Evolutionary conservation across 805 yeast genomes (phyloP), one percentile per base, ranked within the genome.

Genomic region (Starmerella ratchasimensis): DNA sequence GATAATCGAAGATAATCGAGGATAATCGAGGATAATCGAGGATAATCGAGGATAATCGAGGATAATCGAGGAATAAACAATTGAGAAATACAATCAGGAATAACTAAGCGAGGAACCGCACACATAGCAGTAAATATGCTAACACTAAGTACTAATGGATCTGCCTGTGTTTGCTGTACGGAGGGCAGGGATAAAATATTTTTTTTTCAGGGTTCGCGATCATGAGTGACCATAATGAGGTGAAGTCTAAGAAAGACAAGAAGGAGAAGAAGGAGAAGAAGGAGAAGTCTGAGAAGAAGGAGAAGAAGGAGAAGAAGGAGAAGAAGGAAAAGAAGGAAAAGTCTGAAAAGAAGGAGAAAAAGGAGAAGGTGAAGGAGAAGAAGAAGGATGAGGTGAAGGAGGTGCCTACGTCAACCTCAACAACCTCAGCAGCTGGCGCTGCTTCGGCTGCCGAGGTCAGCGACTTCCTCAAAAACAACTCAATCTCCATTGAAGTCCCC

Each of bases 401-500:
- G 11, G 26, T 18, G 19, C 17, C 28, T 18, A 14, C 11, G 23
- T 16, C 8, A 13, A 28, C 3, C 19, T n/a, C n/a, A n/a, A n/a
- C n/a, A n/a, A n/a, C n/a, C n/a, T n/a, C n/a, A n/a, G n/a, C n/a
- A n/a, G n/a, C n/a, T n/a, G 9, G n/a, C 5, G 9, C 25, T 6
- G 23, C 31, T 4, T 3, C 77, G 5, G 70, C 69, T 46, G 53
- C 68, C 5, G 82, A 75, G 7, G 61, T 80, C 39, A 76, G 72
- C 33, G 59, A 63, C 6, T 90, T 80, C 55, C 65, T 76, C 46
- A 57, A 65, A 37, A 73, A 69, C 20, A 81, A 86, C 57, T 88
- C 80, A 48, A 86, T 84, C 34, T 68, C 78, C 13, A 70, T 86
- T 35, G 93, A 81, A 46, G 93, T 81, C 54, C 47, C 52, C 9